Base-by-base conservation (phyloP, 2,329 filamentous ascomycete species). In the Elsinoe batatas region DNA sequence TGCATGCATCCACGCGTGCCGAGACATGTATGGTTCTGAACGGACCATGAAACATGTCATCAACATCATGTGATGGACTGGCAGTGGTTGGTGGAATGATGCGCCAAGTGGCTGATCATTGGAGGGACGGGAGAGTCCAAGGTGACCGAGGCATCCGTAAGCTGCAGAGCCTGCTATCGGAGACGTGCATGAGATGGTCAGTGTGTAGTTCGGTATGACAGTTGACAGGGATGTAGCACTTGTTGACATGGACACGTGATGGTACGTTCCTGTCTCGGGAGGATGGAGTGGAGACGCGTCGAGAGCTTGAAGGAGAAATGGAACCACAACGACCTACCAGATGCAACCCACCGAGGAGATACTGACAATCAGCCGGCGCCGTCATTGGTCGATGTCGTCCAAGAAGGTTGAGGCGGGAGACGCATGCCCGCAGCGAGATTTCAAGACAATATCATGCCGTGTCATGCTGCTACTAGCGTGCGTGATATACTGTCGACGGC, bases 211-310 rank as follows among this genome's bases (percentile, higher is more conserved):
- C 44, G 30, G 30, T 13, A 22, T 15, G n/a, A n/a, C n/a, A 11
- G 12, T 18, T 33, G 44, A 15, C 44, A 49, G 13, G 12, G 26
- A n/a, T 13, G 13, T 49, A 49, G 12, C 33, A 17, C 44, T 30
- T 33, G 44, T 26, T 10, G n/a, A 33, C 26, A 17, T 20, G 32
- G 13, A 51, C 47, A 51, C 26, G 47, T 51, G 47, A 51, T 26
- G 17, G 11, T 18, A 20, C 12, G n/a, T 37, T 50, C 15, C 46
- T 50, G 30, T 17, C 32, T 46, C 20, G 43, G 20, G 20, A 33
- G n/a, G 33, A 37, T 33, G 18, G 12, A 51, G 47, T 51, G 47
- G 32, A 26, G 47, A 51, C 47, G 32, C 47, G 33, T 51, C 33
- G 11, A 18, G 30, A 36, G 11, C 11, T n/a, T 17, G 47, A 26